Evolutionary conservation across 106 monocot species (phyloP), one percentile per base, ranked within the genome.

Genomic region (Dioscorea zingiberensis): DNA sequence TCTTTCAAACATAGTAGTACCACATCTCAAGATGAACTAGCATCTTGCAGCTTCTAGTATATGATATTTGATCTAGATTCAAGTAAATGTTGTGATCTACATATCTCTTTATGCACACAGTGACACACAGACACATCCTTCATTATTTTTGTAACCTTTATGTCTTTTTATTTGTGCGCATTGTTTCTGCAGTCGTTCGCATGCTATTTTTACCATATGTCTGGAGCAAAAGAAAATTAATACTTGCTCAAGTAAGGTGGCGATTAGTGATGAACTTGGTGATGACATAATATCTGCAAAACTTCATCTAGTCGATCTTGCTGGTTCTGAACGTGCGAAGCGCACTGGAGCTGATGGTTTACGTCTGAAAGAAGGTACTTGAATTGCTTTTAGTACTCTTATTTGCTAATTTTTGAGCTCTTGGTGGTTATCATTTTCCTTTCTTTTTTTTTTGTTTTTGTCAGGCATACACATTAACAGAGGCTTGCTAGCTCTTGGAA

Each of bases 261-360:
- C 3, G 22, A 44, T 13, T n/a, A 71, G 55, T 26, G 74, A 73
- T 71, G 85, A 85, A 48, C 45, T 30, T 63, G 59, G 66, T 55
- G 89, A 93, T 68, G 92, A 93, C n/a, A 86, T 99, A 19, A 66
- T 99, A 38, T 71, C 55, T 56, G 73, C 93, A 58, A 99, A 99
- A 64, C 74, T 99, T 80, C 98, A 99, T 74, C 71, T 99, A 27
- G 98, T 99, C 17, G 98, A 99, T 77, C 82, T 99, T 61, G 98
- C 93, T 76, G 93, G 98, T n/a, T 98, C 98, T 44, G 98, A 99
- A 76, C 86, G 98, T 75, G 98, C 89, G 57, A 99, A 99, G 44
- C 72, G 98, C 60, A 98, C 98, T 38, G 93, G 98, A 44, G 98
- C 93, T 28, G 98, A 93, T 78, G 98, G 98, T 2, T 54, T 85